Evolutionary conservation across 2,329 filamentous ascomycete species (phyloP), one percentile per base, ranked within the genome.

Genomic region (Didymella exigua): DNA sequence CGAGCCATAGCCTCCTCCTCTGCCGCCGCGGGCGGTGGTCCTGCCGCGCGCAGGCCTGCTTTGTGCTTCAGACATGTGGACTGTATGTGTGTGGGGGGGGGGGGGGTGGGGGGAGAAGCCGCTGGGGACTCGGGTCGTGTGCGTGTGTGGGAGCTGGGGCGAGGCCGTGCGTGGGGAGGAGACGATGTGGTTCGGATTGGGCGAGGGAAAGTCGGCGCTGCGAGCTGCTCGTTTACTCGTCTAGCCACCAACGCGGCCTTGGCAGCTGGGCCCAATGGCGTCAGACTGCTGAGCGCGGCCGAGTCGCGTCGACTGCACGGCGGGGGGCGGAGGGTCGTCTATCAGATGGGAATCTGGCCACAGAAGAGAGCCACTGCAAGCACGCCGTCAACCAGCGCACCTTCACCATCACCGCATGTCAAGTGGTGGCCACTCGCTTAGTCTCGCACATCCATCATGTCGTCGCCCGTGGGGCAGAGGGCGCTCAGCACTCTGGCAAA

Each of bases 1-100:
- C 71, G 83, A 79, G 74, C 80, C 78, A 79, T 85, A 82, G 72
- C 84, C 82, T 56, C 54, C 54, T 71, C 89, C 89, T 77, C 89
- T 86, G 74, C 91, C 92, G 75, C 93, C 93, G 78, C 93, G 89
- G 78, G 88, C 85, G 77, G 91, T 89, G 81, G 91, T 91, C 86
- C 95, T 89, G 80, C 93, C 93, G 81, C 93, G 91, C 80, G 90
- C 84, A 76, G 89, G 85, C 84, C 93, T 86, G 80, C 89, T 85
- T 84, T 92, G 89, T 81, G 90, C 86, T 86, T 98, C 93, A 85
- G 95, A 96, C 95, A 98, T 98, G 76, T 79, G 75, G 77, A 79
- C 70, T 76, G 71, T 74, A 74, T 71, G 72, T 71, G 72, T 70
- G 70, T 72, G 45, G 78, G 61, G 43, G n/a, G n/a, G n/a, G n/a